Evolutionary conservation across 2,329 filamentous ascomycete genomes (phyloP).

Genomic region (Exophiala oligosperma): DNA sequence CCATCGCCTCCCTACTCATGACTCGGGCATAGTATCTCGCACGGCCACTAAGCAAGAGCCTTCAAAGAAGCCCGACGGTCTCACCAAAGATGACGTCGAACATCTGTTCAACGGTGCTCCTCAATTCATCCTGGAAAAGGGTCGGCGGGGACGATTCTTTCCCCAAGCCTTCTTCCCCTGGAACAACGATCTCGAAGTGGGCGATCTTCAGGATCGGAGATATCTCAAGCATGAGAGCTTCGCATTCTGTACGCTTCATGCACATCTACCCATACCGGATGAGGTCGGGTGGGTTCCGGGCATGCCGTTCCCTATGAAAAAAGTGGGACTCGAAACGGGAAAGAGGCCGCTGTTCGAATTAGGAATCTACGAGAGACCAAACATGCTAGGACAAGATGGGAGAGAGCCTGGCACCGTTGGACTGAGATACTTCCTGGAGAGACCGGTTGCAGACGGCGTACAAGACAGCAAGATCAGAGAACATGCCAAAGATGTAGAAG

Average conservation of each 20-base stretch:
- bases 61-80: constrained; percentile 8
- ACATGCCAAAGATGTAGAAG: constrained; percentile 25
- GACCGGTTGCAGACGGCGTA: constrained; percentile 43
- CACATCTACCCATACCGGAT: constrained; percentile 44
- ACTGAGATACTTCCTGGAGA: constrained; percentile 49
- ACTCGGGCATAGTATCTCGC: not conserved
- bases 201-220: constrained; percentile 42
- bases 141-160: constrained; percentile 40
- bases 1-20: not conserved
- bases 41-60: not conserved
- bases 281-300: constrained; percentile 34
- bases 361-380: constrained; percentile 49
- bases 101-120: constrained; percentile 45
- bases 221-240: constrained; percentile 43
- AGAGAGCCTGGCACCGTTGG: constrained; percentile 49
- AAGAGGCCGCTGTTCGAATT: constrained; percentile 45
- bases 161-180: constrained; percentile 48
- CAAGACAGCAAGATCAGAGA: constrained; percentile 24
- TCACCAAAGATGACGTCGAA: constrained; percentile 41
- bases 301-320: constrained; percentile 10
- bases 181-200: constrained; percentile 41
- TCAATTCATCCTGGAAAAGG: constrained; percentile 47
- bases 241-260: constrained; percentile 44
- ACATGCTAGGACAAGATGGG: constrained; percentile 49
- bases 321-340: constrained; percentile 24